A percentile compares a stretch with the other conserved stretches of the same genome.
phyloP scores from a whole-genome alignment of 2,329 filamentous ascomycete species.

The Shiraia bambusicola region DNA sequence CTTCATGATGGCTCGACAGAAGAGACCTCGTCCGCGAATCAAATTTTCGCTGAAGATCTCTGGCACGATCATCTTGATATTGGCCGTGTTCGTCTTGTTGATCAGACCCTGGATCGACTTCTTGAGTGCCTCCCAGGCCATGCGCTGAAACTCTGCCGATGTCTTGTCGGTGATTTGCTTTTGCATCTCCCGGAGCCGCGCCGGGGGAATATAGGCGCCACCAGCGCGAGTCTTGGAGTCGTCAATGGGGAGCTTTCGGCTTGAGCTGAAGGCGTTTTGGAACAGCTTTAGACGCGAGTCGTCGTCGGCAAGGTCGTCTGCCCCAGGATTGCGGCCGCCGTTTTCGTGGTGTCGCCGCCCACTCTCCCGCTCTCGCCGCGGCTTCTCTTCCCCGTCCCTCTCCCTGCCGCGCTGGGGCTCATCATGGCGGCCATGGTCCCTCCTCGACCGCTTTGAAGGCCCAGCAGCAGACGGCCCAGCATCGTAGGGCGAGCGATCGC shows the following conservation, averaged over 20 bases:
- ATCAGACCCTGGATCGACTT: slow-evolving; percentile 98
- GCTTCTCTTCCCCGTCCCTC: slow-evolving; percentile 51
- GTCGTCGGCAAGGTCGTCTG: slow-evolving; percentile 29
- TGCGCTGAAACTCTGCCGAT: slow-evolving; percentile 95
- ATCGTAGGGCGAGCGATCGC: slow-evolving; percentile 56
- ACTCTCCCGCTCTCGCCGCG: slow-evolving; percentile 74
- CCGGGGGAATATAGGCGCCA: slow-evolving; percentile 94
- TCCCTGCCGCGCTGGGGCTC: slow-evolving; percentile 40
- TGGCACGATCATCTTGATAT: slow-evolving; percentile 96
- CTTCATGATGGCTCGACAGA: slow-evolving; percentile 97
- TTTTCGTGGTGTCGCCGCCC: slow-evolving; percentile 45
- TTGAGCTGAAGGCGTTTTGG: slow-evolving; percentile 39
- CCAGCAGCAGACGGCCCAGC: slow-evolving; percentile 25
- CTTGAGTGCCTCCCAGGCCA: slow-evolving; percentile 98
- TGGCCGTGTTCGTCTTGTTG: slow-evolving; percentile 98
- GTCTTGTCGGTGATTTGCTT: slow-evolving; percentile 95
- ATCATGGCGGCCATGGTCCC: no score
- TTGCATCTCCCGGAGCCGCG: slow-evolving; percentile 84
- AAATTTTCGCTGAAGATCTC: slow-evolving; percentile 96
- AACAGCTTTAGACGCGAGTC: slow-evolving; percentile 41
- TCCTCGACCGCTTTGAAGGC: slow-evolving; percentile 43
- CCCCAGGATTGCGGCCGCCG: slow-evolving; percentile 24
- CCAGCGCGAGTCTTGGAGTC: slow-evolving; percentile 88
- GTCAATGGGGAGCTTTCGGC: slow-evolving; percentile 86
- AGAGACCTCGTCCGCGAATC: slow-evolving; percentile 84